These are phyloP conservation scores for Fusarium sp. DNA, from an alignment of 2,329 filamentous ascomycete species.

Conservation along the genomic window DNA sequence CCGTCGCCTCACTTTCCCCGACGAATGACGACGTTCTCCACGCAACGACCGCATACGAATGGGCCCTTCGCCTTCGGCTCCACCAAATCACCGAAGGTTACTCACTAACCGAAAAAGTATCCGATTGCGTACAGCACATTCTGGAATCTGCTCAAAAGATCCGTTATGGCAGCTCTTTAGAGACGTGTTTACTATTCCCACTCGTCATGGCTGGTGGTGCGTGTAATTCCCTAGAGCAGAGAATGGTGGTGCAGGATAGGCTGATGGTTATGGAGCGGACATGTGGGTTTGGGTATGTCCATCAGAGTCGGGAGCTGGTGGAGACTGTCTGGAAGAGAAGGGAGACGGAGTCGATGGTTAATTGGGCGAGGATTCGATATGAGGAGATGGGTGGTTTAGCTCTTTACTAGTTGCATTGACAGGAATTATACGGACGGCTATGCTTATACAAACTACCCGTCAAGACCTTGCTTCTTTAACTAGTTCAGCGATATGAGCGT, in stretches of 20 bases:
- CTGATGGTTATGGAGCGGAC: conserved; percentile 15
- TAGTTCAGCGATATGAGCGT: conserved; percentile 39
- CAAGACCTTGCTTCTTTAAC: background rate
- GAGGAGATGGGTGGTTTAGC: conserved; percentile 18
- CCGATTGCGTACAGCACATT: conserved; percentile 5
- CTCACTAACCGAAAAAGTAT: background rate
- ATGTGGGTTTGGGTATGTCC: conserved; percentile 7
- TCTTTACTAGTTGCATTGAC: background rate
- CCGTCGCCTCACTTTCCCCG: background rate
- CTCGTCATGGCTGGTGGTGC: conserved; percentile 10
- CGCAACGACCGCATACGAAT: conserved; percentile 13
- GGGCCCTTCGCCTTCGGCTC: conserved; percentile 10
- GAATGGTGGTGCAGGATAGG: conserved; percentile 10
- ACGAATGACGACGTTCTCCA: conserved; percentile 7
- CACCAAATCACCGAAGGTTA: conserved; percentile 21
- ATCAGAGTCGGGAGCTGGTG: conserved; percentile 15
- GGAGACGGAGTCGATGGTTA: conserved; percentile 10
- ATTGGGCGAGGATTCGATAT: conserved; percentile 17
- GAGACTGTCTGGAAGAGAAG: conserved; percentile 21
- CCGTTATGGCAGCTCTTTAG: background rate
- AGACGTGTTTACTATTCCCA: conserved; percentile 7
- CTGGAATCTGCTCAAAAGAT: background rate
- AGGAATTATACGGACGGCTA: background rate
- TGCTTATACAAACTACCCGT: background rate
- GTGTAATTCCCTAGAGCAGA: conserved; percentile 7